Evolutionary conservation across 1,139 yeast genomes (phyloP), one percentile per base, ranked within the genome.

Genomic region (Zhuliangozyma blackwelliae): DNA sequence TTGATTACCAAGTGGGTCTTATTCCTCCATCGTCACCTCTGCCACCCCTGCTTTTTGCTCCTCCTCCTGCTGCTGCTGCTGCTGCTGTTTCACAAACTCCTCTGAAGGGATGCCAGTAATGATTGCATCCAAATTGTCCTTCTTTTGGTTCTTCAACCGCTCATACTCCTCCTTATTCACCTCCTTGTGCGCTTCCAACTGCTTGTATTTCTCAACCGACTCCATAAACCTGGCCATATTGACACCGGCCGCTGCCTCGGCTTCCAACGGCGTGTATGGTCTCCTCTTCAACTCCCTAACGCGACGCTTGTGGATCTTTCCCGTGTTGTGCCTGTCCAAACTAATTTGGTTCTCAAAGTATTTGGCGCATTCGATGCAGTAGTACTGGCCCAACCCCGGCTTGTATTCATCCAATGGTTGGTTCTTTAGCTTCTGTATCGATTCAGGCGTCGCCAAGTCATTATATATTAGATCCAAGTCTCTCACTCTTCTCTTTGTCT

Each of bases 351-450:
- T 82, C 55, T 90, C 97, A 54, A 79, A 88, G 60, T 92, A 88
- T 60, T 83, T 86, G 37, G 95, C 95, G 70, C 98, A 92, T 48
- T 89, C 95, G 40, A 92, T 75, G 62, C 97, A 92, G 61, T 88
- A 92, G 61, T 79, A 84, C 63, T 92, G 97, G 12, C 97, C 98
- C 49, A 92, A 65, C 4, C 98, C 98, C 1, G 97, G 92, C 56
- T 83, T 83, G 35, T 79, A 79, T 63, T 90, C 97, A 60, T 92
- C 97, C 40, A 86, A 61, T 10, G 88, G 85, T 62, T 90, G 97
- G 56, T 86, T 78, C 56, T 84, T 76, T 42, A 90, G 68, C 35
- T 71, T 66, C 35, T 70, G 59, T 38, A 88, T 82, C 20, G 82
- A 66, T 37, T 82, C 83, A 37, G 76, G 72, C 11, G 79, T 64